phyloP scores from a whole-genome alignment of 345 rosid species.

The Eucalyptus grandis region DNA sequence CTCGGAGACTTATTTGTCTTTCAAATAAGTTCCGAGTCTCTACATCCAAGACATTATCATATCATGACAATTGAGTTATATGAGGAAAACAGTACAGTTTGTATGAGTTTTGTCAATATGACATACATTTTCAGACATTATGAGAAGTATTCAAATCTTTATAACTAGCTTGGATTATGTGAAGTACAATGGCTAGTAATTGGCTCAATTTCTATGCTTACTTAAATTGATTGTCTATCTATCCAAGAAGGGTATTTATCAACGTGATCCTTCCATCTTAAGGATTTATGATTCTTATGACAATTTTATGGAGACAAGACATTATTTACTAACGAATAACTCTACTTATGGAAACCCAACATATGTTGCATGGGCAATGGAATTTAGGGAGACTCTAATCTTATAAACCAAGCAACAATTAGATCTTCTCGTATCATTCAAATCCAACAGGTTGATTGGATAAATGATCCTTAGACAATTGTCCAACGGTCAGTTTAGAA shows the following conservation, averaged over 20 bases:
- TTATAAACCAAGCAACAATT: too few relatives aligned
- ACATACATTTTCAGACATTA: too few relatives aligned
- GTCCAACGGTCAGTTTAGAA: neutral
- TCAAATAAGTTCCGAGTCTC: neutral
- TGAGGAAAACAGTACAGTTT: neutral
- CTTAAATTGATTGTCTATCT: neutral
- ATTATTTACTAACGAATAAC: neutral
- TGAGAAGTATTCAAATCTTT: neutral
- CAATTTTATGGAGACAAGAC: neutral
- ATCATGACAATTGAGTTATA: neutral
- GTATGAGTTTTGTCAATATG: neutral
- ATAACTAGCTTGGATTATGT: neutral
- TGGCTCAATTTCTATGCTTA: neutral
- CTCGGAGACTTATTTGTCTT: neutral
- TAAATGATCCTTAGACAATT: neutral
- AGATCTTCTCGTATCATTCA: neutral
- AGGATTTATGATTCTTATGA: neutral
- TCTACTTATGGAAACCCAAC: neutral
- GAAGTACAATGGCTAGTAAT: neutral
- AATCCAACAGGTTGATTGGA: too few relatives aligned
- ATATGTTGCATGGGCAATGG: accelerated
- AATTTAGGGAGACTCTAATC: neutral
- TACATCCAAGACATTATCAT: neutral
- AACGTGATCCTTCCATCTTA: neutral
- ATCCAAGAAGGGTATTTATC: neutral